Evolutionary conservation across 441 rosid species (phyloP).

Genomic region (Theobroma grandiflorum): DNA sequence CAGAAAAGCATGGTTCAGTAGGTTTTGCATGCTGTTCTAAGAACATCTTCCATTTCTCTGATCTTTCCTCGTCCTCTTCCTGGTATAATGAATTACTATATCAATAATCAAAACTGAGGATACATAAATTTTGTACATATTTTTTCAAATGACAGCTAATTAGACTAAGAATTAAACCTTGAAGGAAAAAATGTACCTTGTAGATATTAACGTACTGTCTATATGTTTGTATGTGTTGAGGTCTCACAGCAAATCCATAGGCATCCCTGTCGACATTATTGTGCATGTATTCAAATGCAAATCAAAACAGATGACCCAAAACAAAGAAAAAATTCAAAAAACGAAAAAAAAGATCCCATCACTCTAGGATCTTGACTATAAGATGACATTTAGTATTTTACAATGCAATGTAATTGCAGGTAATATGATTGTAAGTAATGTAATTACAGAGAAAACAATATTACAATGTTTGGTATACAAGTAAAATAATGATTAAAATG

Average conservation of each 20-base stretch:
- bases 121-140: slow-evolving; percentile 5
- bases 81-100: slow-evolving; percentile 32
- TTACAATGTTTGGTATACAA: too few relatives aligned
- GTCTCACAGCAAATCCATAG: slow-evolving; percentile 79
- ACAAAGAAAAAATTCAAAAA: neutral
- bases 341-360: neutral
- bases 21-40: slow-evolving; percentile 48
- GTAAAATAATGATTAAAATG: too few relatives aligned
- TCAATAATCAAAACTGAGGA: slow-evolving; percentile 30
- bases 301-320: neutral
- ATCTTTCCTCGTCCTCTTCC: slow-evolving; percentile 80
- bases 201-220: slow-evolving; percentile 57
- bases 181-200: slow-evolving; percentile 41
- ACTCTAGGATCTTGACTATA: neutral
- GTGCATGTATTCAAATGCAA: neutral
- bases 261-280: slow-evolving; percentile 55
- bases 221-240: slow-evolving; percentile 72
- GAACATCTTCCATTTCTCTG: slow-evolving; percentile 58
- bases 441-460: too few relatives aligned
- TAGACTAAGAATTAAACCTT: slow-evolving; percentile 19
- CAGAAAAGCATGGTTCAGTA: slow-evolving; percentile 35
- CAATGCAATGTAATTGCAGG: too few relatives aligned
- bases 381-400: too few relatives aligned
- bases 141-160: neutral
- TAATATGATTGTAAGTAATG: too few relatives aligned